Conservation (phyloP, 495 filamentous ascomycete species). For the Trypethelium eluteriae region DNA sequence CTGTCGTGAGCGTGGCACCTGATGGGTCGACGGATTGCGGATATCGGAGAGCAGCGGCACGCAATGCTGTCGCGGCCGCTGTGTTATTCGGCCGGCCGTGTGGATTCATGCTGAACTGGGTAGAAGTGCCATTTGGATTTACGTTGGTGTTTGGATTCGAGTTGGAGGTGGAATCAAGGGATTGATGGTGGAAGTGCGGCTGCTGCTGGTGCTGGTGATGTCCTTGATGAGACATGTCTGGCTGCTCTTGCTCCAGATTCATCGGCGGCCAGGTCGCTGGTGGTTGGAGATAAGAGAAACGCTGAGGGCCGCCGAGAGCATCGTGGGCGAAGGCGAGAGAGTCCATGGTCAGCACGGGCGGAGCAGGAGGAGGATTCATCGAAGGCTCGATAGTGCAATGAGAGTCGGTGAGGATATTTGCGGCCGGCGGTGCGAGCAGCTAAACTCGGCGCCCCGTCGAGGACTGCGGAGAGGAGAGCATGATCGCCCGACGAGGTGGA, state of each 20-base stretch:
- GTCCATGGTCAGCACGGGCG: conserved; percentile 11
- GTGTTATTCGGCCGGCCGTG: conserved; percentile 18
- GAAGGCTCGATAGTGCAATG: conserved; percentile 2
- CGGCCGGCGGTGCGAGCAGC: conserved; percentile 10
- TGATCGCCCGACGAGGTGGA: conserved; percentile 11
- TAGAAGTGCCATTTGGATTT: conserved; percentile 15
- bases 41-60: conserved; percentile 14
- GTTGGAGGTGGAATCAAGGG: neutral
- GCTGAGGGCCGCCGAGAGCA: neutral
- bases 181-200: conserved; percentile 16
- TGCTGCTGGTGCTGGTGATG: conserved; percentile 6
- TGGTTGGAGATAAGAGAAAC: conserved; percentile 8
- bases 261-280: conserved; percentile 26
- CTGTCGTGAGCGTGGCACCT: conserved; percentile 36
- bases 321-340: conserved; percentile 10
- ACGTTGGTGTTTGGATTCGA: conserved; percentile 15
- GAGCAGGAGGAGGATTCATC: conserved; percentile 11
- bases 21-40: conserved; percentile 22
- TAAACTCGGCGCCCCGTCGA: conserved; percentile 12
- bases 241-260: conserved; percentile 16
- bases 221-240: conserved; percentile 21
- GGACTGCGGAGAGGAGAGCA: conserved; percentile 12
- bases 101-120: conserved; percentile 13
- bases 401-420: conserved; percentile 5
- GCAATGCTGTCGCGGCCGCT: conserved; percentile 10